Evolutionary conservation across 768 basidiomycete genomes (phyloP).

Genomic region (Lactifluus echinatus): DNA sequence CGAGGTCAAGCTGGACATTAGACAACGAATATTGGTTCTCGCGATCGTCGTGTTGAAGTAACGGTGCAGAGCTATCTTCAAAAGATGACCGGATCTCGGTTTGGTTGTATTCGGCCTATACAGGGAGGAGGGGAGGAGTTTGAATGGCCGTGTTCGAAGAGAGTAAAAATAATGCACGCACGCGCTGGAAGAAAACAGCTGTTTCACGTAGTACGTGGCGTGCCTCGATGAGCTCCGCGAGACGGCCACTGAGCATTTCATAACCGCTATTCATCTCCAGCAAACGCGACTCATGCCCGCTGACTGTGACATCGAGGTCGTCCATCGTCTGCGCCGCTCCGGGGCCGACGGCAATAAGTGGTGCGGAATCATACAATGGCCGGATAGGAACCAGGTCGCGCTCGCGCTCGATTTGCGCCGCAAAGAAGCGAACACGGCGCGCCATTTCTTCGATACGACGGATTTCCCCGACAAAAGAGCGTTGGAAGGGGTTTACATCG

Average conservation of each 20-base stretch:
- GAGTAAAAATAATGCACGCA: constrained; percentile 25
- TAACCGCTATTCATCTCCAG: constrained; percentile 90
- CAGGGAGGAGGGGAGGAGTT: not conserved
- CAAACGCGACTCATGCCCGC: constrained; percentile 79
- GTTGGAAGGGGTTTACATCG: constrained; percentile 93
- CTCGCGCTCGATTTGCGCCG: constrained; percentile 77
- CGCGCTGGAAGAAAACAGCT: constrained; percentile 90
- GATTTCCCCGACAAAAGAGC: constrained; percentile 94
- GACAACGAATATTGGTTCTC: constrained; percentile 47
- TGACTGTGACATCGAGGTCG: constrained; percentile 80
- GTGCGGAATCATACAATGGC: constrained; percentile 77
- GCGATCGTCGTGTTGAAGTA: constrained; percentile 86
- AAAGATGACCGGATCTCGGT: constrained; percentile 79
- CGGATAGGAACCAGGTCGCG: constrained; percentile 76
- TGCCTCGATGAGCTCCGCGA: constrained; percentile 84
- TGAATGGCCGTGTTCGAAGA: not conserved
- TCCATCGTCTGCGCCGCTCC: constrained; percentile 90
- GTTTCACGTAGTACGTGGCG: constrained; percentile 93
- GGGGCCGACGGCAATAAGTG: constrained; percentile 83
- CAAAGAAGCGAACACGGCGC: constrained; percentile 87
- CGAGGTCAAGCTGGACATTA: constrained; percentile 72
- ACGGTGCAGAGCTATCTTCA: constrained; percentile 84
- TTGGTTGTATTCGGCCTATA: constrained; percentile 69
- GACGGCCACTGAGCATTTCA: constrained; percentile 76
- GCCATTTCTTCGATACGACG: constrained; percentile 94